A percentile compares a stretch with the other conserved stretches of the same genome.
These are phyloP conservation scores for Clathrus columnatus DNA, from an alignment of 768 basidiomycete species.

Conservation along the genomic window DNA sequence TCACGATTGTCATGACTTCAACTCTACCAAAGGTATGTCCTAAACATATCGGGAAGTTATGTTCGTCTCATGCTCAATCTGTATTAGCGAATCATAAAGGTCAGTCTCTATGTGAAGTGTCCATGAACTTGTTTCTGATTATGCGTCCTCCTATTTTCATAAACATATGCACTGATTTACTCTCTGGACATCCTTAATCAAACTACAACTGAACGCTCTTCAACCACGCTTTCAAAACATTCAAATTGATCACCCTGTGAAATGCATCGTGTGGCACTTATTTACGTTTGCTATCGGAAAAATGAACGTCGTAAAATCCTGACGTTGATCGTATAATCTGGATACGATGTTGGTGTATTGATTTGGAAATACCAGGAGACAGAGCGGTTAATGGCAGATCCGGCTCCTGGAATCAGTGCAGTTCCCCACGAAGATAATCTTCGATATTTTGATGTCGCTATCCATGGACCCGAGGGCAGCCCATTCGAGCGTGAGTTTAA, in stretches of 20 bases:
- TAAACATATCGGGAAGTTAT: neutral
- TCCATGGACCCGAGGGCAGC: slow-evolving; percentile 89
- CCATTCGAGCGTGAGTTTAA: slow-evolving; percentile 71
- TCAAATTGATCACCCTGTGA: neutral
- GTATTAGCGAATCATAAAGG: neutral
- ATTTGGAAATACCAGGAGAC: slow-evolving; percentile 64
- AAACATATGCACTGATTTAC: neutral
- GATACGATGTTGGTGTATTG: neutral
- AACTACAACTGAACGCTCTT: no score
- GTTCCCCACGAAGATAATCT: slow-evolving; percentile 94
- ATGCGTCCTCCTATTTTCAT: neutral
- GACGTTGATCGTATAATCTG: no score
- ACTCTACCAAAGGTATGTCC: neutral
- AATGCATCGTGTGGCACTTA: neutral
- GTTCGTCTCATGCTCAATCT: neutral
- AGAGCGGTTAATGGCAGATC: slow-evolving; percentile 90
- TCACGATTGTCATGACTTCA: neutral
- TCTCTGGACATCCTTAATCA: no score
- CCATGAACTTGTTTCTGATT: neutral
- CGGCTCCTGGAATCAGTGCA: slow-evolving; percentile 96
- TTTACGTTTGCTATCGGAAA: no score
- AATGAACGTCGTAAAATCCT: no score
- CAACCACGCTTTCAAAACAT: neutral
- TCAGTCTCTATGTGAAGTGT: neutral
- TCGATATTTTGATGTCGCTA: slow-evolving; percentile 96